Evolutionary conservation across 108 stramenopile species (phyloP).

Genomic region (Hondaea fermentalgiana): DNA sequence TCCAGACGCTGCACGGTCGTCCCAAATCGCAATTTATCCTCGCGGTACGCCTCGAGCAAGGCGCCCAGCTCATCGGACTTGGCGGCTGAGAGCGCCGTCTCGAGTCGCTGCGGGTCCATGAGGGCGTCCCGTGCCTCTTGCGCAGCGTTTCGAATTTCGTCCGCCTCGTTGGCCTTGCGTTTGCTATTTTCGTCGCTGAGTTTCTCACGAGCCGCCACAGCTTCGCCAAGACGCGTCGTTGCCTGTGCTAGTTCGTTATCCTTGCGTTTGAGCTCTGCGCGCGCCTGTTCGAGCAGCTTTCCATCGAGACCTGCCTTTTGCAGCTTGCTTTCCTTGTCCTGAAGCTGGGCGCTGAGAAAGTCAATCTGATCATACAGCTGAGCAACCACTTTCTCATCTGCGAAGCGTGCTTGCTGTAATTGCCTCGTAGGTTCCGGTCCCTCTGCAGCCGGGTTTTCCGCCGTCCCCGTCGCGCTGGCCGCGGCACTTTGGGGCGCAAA

Average conservation of each 20-base stretch:
- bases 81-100: background rate
- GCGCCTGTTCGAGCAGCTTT: background rate
- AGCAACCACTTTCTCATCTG: background rate
- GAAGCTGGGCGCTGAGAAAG: background rate
- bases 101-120: background rate
- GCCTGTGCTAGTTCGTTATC: background rate
- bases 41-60: background rate
- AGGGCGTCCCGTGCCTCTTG: background rate
- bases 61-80: background rate
- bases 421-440: background rate
- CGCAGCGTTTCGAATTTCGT: background rate
- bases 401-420: background rate
- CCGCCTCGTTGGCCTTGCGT: background rate
- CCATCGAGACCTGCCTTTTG: background rate
- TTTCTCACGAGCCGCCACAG: background rate
- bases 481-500: background rate
- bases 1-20: background rate
- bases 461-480: background rate
- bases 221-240: background rate
- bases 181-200: background rate
- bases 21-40: background rate
- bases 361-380: conserved; percentile 17
- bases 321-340: conserved; percentile 6
- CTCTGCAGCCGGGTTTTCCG: background rate
- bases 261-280: background rate